These are phyloP conservation scores for Calonectria pteridis DNA, from an alignment of 2,329 filamentous ascomycete genomes.

Conservation along the genomic window DNA sequence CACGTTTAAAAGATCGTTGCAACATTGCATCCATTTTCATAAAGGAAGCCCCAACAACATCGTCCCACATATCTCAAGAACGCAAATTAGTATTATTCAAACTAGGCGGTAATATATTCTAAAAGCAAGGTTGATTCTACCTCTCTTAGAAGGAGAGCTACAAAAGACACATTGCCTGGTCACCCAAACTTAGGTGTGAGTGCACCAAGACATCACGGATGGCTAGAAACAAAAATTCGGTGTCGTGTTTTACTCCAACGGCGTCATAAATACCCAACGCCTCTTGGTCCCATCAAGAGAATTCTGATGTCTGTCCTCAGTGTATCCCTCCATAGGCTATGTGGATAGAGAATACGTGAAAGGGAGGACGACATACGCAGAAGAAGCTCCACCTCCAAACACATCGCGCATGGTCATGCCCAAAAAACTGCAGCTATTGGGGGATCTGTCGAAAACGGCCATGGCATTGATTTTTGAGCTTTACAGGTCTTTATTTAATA, in stretches of 20 bases:
- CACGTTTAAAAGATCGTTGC: not conserved
- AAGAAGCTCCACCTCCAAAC: not conserved
- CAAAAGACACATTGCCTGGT: not conserved
- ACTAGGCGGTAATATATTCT: not conserved
- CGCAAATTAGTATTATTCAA: not conserved
- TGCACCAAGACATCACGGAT: not conserved
- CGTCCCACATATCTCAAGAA: not conserved
- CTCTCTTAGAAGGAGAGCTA: not conserved
- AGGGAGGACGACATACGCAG: not conserved
- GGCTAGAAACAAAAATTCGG: not conserved
- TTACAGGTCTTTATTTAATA: conserved; percentile 55
- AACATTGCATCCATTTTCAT: not conserved
- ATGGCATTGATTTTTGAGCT: not conserved
- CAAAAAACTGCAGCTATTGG: not conserved
- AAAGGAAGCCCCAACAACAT: not conserved
- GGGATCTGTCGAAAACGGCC: not conserved
- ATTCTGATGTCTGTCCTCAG: not conserved
- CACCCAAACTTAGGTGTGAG: not conserved
- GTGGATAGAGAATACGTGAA: not conserved
- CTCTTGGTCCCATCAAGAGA: not conserved
- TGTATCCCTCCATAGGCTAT: not conserved
- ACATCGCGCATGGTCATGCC: not conserved
- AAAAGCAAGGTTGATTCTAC: not conserved
- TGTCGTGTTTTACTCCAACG: conserved; percentile 2
- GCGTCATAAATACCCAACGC: not conserved